Evolutionary conservation across 2,329 filamentous ascomycete genomes (phyloP).

Genomic region (Aspergillus uvarum): DNA sequence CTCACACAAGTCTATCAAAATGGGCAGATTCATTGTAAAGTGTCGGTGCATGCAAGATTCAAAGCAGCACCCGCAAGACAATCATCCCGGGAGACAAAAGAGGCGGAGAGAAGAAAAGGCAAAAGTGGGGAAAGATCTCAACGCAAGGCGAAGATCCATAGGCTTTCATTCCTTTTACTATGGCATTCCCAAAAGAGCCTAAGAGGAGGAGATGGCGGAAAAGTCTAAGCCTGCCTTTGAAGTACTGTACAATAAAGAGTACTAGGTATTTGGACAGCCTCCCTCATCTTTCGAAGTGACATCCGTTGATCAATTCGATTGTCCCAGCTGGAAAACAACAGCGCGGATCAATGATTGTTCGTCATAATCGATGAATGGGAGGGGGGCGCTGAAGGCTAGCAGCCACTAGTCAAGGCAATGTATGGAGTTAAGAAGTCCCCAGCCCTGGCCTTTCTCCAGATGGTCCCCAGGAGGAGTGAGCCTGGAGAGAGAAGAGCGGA

Average conservation of each 20-base stretch:
- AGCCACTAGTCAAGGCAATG: conserved; percentile 16
- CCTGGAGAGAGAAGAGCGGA: too few relatives aligned
- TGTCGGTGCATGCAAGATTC: background rate
- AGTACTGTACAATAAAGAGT: background rate
- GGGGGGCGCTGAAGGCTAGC: conserved; percentile 16
- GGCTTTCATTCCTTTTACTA: background rate
- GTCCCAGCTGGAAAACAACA: background rate
- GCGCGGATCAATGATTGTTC: background rate
- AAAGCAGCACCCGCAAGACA: background rate
- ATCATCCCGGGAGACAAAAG: background rate
- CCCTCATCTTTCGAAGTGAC: background rate
- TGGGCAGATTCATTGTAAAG: background rate
- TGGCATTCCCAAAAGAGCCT: background rate
- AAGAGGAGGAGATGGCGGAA: background rate
- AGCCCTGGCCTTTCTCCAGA: background rate
- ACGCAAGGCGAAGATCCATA: background rate
- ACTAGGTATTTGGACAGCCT: background rate
- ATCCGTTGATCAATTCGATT: background rate
- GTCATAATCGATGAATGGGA: conserved; percentile 13
- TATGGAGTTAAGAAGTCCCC: conserved; percentile 6
- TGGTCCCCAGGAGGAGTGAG: too few relatives aligned
- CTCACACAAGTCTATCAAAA: background rate
- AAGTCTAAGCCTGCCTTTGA: conserved; percentile 10
- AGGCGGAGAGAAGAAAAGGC: background rate
- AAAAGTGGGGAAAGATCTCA: background rate